phyloP scores from a whole-genome alignment of 2,329 filamentous ascomycete genomes.

The Aureobasidium sp. region DNA sequence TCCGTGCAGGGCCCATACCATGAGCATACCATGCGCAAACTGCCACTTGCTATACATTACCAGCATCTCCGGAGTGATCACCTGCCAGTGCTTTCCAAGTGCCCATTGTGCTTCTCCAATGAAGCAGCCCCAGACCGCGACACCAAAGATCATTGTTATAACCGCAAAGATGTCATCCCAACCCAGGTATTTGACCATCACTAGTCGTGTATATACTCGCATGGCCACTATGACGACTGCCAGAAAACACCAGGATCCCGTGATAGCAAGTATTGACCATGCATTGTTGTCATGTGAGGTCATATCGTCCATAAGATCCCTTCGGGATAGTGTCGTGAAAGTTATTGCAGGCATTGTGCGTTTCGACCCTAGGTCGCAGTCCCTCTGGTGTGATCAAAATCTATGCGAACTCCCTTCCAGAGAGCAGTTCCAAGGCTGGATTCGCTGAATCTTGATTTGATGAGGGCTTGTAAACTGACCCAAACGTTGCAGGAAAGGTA shows the following conservation, averaged over 20 bases:
- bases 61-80: slow-evolving; percentile 25
- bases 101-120: slow-evolving; percentile 40
- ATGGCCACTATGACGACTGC: slow-evolving; percentile 15
- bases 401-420: no score
- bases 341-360: slow-evolving; percentile 4
- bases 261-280: slow-evolving; percentile 16
- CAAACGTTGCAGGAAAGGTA: not conserved
- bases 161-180: slow-evolving; percentile 45
- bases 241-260: slow-evolving; percentile 18
- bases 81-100: slow-evolving; percentile 40
- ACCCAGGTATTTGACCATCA: slow-evolving; percentile 43
- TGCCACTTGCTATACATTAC: slow-evolving; percentile 35
- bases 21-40: slow-evolving; percentile 42
- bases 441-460: not conserved
- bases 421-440: not conserved
- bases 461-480: no score
- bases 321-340: not conserved
- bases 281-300: slow-evolving; percentile 15
- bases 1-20: slow-evolving; percentile 38
- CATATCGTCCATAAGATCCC: slow-evolving; percentile 1
- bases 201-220: slow-evolving; percentile 33
- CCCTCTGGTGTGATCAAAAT: not conserved
- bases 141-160: slow-evolving; percentile 32
- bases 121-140: slow-evolving; percentile 36
- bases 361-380: not conserved